Conservation (phyloP, 345 rosid genomes). For the Rubroshorea leprosula region DNA sequence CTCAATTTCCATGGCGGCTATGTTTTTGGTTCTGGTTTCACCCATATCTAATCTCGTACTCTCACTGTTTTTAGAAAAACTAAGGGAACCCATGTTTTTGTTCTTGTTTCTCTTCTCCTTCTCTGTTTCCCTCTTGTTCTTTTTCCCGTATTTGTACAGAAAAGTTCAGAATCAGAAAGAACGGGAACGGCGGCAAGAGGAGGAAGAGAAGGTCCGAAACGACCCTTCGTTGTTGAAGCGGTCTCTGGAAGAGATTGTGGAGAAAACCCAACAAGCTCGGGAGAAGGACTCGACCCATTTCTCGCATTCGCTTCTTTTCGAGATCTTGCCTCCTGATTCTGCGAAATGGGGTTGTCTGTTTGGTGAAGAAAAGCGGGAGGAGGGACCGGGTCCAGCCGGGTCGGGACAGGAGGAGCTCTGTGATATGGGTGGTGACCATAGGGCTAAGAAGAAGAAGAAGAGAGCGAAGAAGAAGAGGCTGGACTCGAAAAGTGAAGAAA, state of each 20-base stretch:
- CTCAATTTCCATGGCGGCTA: slow-evolving; percentile 52
- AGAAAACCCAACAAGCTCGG: slow-evolving; percentile 13
- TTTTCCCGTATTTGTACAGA: slow-evolving; percentile 35
- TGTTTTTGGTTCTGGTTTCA: slow-evolving; percentile 6
- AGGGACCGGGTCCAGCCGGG: slow-evolving; percentile 20
- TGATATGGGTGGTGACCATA: slow-evolving; percentile 26
- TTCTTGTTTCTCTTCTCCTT: slow-evolving; percentile 32
- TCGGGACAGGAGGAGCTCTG: slow-evolving; percentile 17
- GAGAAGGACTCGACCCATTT: slow-evolving; percentile 33
- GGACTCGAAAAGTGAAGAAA: slow-evolving; percentile 27
- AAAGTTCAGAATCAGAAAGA: slow-evolving; percentile 16
- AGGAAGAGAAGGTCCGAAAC: slow-evolving; percentile 16
- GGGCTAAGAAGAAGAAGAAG: slow-evolving; percentile 50
- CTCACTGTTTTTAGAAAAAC: not conserved
- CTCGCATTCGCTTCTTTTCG: slow-evolving; percentile 47
- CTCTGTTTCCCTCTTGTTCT: slow-evolving; percentile 34
- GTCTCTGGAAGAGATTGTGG: slow-evolving; percentile 24
- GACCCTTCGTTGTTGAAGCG: slow-evolving; percentile 22
- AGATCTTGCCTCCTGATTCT: slow-evolving; percentile 45
- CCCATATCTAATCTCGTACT: slow-evolving; percentile 7
- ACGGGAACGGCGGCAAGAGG: not conserved
- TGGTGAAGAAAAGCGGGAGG: not conserved
- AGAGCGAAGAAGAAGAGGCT: slow-evolving; percentile 39
- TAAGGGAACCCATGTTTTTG: slow-evolving; percentile 31
- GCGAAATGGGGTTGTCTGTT: slow-evolving; percentile 30